Evolutionary conservation across 352 stramenopile species (phyloP).

Genomic region (Phytophthora europaea): DNA sequence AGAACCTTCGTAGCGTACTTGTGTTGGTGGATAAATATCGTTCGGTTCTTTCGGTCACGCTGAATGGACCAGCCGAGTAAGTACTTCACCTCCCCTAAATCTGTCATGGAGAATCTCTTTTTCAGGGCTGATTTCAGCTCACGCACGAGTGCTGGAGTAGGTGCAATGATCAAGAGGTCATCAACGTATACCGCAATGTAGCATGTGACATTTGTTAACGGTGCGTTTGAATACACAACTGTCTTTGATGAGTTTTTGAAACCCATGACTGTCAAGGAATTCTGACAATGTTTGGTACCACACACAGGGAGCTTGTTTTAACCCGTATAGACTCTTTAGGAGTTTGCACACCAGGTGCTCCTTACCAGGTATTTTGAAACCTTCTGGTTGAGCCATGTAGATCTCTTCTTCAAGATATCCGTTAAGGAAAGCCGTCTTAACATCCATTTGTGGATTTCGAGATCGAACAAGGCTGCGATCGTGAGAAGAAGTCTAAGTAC

Average conservation of each 20-base stretch:
- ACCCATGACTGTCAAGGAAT: constrained; percentile 11
- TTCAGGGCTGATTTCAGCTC: too few relatives aligned
- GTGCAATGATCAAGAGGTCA: too few relatives aligned
- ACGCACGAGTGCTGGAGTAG: background rate
- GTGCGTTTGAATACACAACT: too few relatives aligned
- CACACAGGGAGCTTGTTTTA: constrained; percentile 22
- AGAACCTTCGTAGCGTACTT: too few relatives aligned
- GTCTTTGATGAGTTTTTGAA: constrained; percentile 11
- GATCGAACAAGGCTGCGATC: constrained; percentile 4
- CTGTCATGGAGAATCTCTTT: too few relatives aligned
- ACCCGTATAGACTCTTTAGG: constrained; percentile 19
- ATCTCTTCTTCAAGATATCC: constrained; percentile 16
- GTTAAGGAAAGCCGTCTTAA: constrained; percentile 34
- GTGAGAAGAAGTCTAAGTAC: too few relatives aligned
- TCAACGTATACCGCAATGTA: too few relatives aligned
- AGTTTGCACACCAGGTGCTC: constrained; percentile 23
- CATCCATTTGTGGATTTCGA: constrained; percentile 37
- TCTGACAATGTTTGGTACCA: constrained; percentile 24
- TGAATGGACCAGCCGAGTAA: too few relatives aligned
- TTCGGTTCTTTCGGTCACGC: too few relatives aligned
- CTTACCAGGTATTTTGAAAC: constrained; percentile 18
- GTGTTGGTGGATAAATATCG: too few relatives aligned
- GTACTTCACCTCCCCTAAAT: too few relatives aligned
- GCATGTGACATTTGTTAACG: too few relatives aligned
- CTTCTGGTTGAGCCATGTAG: constrained; percentile 12